Base-by-base conservation (phyloP, 306 rosid species). In the Hippophae tibetana region DNA sequence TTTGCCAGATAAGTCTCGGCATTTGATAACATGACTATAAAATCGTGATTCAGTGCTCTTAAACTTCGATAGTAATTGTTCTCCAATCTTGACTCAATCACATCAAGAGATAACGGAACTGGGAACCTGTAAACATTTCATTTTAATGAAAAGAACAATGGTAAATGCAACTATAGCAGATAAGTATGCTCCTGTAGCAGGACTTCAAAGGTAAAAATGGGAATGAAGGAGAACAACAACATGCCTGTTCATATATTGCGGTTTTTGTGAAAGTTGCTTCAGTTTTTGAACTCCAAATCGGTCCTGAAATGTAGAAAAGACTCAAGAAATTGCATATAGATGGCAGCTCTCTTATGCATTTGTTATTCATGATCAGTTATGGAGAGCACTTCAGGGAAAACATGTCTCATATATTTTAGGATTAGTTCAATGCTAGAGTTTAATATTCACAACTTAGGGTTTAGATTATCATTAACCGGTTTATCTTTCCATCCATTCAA, bases 11-110 rank as follows among this genome's bases (percentile, higher is more conserved):
- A 84, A 9, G 84, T 54, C 63, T 80, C 75, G 10, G 76, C 82
- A 76, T 93, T 84, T 3, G 83, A 77, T 61, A 93, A 58, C 75
- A 86, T 71, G 61, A 82, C 77, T n/a, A 56, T 49, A 61, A 79
- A 72, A 74, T 93, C 99, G 53, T 88, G 94, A 76, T 82, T 79
- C 69, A 88, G 69, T 13, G 99, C 97, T 75, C 88, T 95, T 73
- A 86, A 62, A 65, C 89, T 82, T 49, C 99, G 88, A 72, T 93
- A 86, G 75, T 93, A 93, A 56, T 74, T 74, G 60, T 89, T 88
- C 71, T 88, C 94, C 81, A 93, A 56, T 67, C 99, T 88, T 58
- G 76, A 70, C 49, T 75, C 70, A 67, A 93, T 86, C 81, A 80
- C 70, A 10, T 86, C 95, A 12, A 93, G 75, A 58, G 90, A 72